Base-by-base conservation (phyloP, 352 stramenopile species). In the Phytopythium oedochilum region DNA sequence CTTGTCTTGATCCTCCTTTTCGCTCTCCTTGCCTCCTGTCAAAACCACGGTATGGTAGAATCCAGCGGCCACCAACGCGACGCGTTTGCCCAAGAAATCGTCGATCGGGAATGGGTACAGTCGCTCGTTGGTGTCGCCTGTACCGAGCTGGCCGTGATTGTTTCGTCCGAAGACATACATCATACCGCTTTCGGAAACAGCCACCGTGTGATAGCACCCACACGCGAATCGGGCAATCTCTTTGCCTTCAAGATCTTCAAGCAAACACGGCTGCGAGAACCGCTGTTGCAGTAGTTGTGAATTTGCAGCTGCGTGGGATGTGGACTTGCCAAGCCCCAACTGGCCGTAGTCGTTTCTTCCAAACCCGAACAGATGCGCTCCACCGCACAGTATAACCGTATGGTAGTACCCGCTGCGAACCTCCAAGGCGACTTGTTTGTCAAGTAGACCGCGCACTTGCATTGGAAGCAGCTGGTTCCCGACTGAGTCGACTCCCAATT, bases 41-140 rank as follows among this genome's bases (percentile, higher is more conserved):
- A 97, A 68, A 3, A 98, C 86, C 0, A 98, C 68, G 8, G 92
- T 97, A 65, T 98, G 92, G 49, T 98, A 98, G 60, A 98, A 98
- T 0, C 92, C 92, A 14, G 90, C 86, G 26, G 89, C 90, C 8
- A 98, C 81, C 47, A 93, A 73, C 6, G 87, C 81, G 12, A 98
- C 71, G 31, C 86, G 75, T 38, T 97, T 96, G 0, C 88, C 92
- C 6, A 96, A 63, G 60, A 98, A 98, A 28, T 88, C 77, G 52
- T 96, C 88, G 35, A 98, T 82, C 10, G 87, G 75, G 25, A 83
- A 92, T 1, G 91, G 91, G 57, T 78, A 89, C 17, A 96, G 28
- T 3, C 88, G 81, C 60, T 97, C 92, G 23, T 71, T 92, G 1
- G 83, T 92, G 52, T 98, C 92, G 0, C 90, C 90, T 0, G 88